Conservation (phyloP, 805 yeast genomes). For the Sporopachydermia lactativora region DNA sequence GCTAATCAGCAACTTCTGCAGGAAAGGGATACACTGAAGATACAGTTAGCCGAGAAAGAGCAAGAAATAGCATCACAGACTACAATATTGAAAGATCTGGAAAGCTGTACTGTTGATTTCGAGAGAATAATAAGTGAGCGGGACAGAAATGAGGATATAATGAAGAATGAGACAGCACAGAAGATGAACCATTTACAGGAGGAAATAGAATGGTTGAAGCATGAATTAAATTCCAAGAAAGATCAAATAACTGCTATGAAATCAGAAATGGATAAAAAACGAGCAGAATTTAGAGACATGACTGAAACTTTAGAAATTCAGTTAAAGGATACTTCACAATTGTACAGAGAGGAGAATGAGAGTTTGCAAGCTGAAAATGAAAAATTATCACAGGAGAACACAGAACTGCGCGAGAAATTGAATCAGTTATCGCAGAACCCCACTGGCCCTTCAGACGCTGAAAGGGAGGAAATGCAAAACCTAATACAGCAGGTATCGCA, state of each 20-base stretch:
- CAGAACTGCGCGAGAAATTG: background rate
- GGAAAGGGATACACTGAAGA: conserved; percentile 15
- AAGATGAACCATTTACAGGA: conserved; percentile 3
- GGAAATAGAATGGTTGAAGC: conserved; percentile 10
- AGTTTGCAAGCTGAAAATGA: conserved; percentile 1
- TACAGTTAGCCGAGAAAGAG: conserved; percentile 15
- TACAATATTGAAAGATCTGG: conserved; percentile 14
- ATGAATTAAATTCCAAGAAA: conserved; percentile 7
- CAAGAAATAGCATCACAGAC: conserved; percentile 10
- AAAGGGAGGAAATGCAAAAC: conserved; percentile 4
- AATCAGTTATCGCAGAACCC: no score
- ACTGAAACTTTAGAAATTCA: background rate
- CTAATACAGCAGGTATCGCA: background rate
- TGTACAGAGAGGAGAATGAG: conserved; percentile 1
- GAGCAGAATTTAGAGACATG: background rate
- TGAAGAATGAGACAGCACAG: conserved; percentile 2
- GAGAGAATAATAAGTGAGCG: conserved; percentile 6
- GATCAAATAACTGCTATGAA: conserved; percentile 5
- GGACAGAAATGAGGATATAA: conserved; percentile 5
- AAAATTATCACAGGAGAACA: background rate
- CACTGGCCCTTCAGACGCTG: conserved; percentile 7
- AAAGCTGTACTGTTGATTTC: conserved; percentile 5
- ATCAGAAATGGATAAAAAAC: background rate
- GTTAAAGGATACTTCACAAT: background rate
- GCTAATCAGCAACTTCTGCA: conserved; percentile 10